Evolutionary conservation across 2,329 filamentous ascomycete genomes (phyloP), one percentile per base, ranked within the genome.

Genomic region (Botrytis tulipae): DNA sequence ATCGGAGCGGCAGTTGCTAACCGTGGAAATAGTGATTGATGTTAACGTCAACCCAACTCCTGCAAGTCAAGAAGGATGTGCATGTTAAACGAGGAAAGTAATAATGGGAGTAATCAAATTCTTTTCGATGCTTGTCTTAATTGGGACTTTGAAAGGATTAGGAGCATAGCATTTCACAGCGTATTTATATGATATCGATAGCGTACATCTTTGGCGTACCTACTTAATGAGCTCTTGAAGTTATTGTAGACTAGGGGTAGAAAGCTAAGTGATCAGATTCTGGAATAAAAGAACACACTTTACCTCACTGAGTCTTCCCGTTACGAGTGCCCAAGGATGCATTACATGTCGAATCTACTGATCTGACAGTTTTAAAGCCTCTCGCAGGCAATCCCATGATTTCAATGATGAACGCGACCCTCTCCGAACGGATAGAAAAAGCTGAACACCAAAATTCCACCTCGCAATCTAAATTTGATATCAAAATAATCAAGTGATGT

Each of bases 41-140:
- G 94, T 97, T 78, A 96, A 95, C 84, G 95, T 94, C 81, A 93
- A 90, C 83, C 89, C 89, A 72, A 87, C 89, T 78, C 88, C 90
- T 74, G 84, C 89, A 76, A 87, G 87, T 80, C 93, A 95, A 83
- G 92, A 94, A 75, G 90, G 91, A 73, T 95, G 92, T 82, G 85
- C 89, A 67, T 93, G 91, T 84, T 93, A 82, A 81, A 77, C 29
- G 46, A 59, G 54, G 32, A 66, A 67, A 8, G 32, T 51, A 32
- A 70, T 69, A 40, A 73, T 73, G 62, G 37, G 29, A 68, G 44
- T 71, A 35, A 57, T 68, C 14, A 57, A 51, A 71, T 78, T 73
- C 68, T 67, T 78, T 78, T 72, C 65, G 73, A 67, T 59, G 76
- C 40, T 78, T 76, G 75, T 78, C 60, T 78, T 76, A 76, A 74